These are phyloP conservation scores for Monilinia fructicola DNA, from an alignment of 2,329 filamentous ascomycete genomes.

Conservation along the genomic window DNA sequence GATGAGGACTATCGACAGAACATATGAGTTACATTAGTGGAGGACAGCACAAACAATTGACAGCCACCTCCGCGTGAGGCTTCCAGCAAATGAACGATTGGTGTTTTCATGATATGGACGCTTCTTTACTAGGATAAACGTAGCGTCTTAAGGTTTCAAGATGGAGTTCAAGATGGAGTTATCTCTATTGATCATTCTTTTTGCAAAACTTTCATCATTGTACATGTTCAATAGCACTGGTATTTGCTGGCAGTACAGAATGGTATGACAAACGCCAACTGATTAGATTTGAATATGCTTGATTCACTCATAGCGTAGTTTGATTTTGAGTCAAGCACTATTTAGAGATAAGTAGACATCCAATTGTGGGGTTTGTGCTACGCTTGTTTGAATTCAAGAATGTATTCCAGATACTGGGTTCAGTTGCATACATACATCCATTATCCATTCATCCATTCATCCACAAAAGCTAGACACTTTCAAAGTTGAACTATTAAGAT, in stretches of 20 bases:
- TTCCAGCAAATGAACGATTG: constrained; percentile 13
- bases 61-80: constrained; percentile 13
- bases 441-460: too few species aligned
- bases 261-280: constrained; percentile 15
- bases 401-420: not conserved
- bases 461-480: not conserved
- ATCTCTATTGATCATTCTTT: not conserved
- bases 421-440: not conserved
- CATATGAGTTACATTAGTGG: not conserved
- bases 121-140: not conserved
- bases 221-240: constrained; percentile 3
- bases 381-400: constrained; percentile 1
- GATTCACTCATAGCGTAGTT: not conserved
- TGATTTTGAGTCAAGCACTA: not conserved
- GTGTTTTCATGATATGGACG: not conserved
- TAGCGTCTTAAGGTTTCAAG: not conserved
- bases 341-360: not conserved
- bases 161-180: not conserved
- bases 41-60: constrained; percentile 14
- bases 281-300: constrained; percentile 4
- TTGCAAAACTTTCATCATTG: constrained; percentile 13
- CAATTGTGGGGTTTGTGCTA: constrained; percentile 1
- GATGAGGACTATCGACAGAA: not conserved
- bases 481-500: not conserved
- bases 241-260: constrained; percentile 7